A percentile compares a stretch with the other conserved stretches of the same genome.
phyloP scores from a whole-genome alignment of 352 stramenopile species.

The Phytophthora pistaciae region DNA sequence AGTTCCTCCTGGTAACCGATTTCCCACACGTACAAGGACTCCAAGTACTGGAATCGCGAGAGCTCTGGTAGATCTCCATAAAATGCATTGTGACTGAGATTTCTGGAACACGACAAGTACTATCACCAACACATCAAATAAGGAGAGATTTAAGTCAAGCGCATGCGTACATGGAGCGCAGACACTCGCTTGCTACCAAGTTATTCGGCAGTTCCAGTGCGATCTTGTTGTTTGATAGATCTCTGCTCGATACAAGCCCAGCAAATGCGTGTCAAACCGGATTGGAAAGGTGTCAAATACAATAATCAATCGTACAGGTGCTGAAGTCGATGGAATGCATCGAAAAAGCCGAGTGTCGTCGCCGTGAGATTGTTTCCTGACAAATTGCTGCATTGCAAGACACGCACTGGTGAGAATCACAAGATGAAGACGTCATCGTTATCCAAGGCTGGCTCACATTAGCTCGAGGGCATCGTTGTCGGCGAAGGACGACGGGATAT shows the following conservation, averaged over 20 bases:
- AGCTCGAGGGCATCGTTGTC: constrained; percentile 72
- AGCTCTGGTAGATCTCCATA: constrained; percentile 44
- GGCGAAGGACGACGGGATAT: constrained; percentile 57
- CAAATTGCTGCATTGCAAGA: constrained; percentile 38
- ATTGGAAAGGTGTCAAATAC: not conserved
- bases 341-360: constrained; percentile 43
- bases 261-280: not conserved
- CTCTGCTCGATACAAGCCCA: constrained; percentile 24
- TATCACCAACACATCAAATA: not conserved
- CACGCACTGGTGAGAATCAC: not conserved
- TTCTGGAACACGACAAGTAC: constrained; percentile 27
- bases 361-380: constrained; percentile 48
- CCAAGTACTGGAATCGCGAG: constrained; percentile 44
- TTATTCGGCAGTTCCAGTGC: constrained; percentile 36
- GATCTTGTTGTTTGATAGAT: constrained; percentile 62
- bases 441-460: constrained; percentile 41
- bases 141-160: too few relatives aligned
- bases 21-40: constrained; percentile 43
- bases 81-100: constrained; percentile 64
- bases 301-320: constrained; percentile 37
- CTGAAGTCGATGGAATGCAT: constrained; percentile 45
- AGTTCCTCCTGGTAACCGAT: not conserved
- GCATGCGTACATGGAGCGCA: constrained; percentile 61
- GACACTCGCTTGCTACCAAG: constrained; percentile 55
- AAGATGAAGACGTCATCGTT: not conserved